Evolutionary conservation across 2,329 filamentous ascomycete species (phyloP).

Genomic region (Amphichorda felina): DNA sequence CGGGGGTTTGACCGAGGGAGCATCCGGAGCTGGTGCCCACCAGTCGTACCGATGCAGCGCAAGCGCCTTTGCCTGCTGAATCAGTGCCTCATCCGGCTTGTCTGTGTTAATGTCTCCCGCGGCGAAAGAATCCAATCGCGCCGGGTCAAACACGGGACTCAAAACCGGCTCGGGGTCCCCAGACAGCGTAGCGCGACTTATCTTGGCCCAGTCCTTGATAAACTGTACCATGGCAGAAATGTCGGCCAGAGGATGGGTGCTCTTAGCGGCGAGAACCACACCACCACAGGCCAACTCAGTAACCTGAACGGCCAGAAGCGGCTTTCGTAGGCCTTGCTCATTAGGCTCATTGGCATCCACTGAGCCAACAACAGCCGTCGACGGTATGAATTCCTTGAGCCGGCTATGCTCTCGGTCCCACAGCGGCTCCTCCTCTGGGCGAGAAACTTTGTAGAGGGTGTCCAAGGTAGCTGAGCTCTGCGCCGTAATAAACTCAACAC

Average conservation of each 20-base stretch:
- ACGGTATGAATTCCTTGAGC: slow-evolving; percentile 3
- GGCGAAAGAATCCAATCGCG: slow-evolving; percentile 7
- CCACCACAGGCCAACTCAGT: slow-evolving; percentile 10
- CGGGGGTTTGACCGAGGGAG: background rate
- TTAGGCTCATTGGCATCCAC: slow-evolving; percentile 2
- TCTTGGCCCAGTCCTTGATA: slow-evolving; percentile 9
- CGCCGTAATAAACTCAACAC: slow-evolving; percentile 9
- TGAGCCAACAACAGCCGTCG: background rate
- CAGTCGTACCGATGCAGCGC: slow-evolving; percentile 13
- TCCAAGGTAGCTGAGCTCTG: slow-evolving; percentile 6
- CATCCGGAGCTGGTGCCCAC: no score
- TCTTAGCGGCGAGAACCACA: slow-evolving; percentile 8
- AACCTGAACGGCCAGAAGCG: slow-evolving; percentile 9
- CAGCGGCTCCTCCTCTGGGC: slow-evolving; percentile 4
- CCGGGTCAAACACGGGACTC: background rate
- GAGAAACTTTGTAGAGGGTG: slow-evolving; percentile 2
- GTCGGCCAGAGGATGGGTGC: slow-evolving; percentile 12
- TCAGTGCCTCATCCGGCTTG: slow-evolving; percentile 3
- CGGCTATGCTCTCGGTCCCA: background rate
- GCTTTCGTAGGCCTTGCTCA: background rate
- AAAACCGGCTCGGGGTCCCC: background rate
- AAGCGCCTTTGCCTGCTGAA: slow-evolving; percentile 4
- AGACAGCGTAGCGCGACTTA: background rate
- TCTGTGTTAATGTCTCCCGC: slow-evolving; percentile 8
- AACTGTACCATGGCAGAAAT: slow-evolving; percentile 8